These are phyloP conservation scores for Lithocarpus polystachyus DNA, from an alignment of 306 rosid species.

Conservation along the genomic window DNA sequence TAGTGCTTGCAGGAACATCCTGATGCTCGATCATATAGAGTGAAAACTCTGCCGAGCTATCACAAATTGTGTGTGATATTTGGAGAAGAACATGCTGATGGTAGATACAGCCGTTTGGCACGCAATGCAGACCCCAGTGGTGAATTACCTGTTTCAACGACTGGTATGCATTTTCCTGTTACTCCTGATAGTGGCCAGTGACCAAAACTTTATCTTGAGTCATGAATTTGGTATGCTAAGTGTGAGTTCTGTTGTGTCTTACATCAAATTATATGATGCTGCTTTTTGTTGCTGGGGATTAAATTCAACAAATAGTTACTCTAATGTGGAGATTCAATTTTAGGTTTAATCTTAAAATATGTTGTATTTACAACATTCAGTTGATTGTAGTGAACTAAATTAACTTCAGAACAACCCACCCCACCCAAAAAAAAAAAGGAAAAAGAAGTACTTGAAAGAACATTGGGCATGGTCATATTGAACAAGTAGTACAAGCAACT, in stretches of 20 bases:
- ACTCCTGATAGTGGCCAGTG: background rate
- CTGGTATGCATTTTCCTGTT: constrained; percentile 31
- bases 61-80: constrained; percentile 56
- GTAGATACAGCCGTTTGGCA: constrained; percentile 57
- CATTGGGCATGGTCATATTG: background rate
- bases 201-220: background rate
- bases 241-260: constrained; percentile 6
- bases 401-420: background rate
- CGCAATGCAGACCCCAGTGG: constrained; percentile 31
- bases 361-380: background rate
- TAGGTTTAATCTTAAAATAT: background rate
- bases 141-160: constrained; percentile 36
- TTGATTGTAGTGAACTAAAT: background rate
- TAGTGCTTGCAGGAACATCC: constrained; percentile 58
- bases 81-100: constrained; percentile 51
- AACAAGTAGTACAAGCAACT: background rate
- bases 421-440: too few species aligned
- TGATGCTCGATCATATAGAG: constrained; percentile 70
- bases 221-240: background rate
- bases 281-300: background rate
- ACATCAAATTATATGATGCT: background rate
- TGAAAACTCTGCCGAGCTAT: constrained; percentile 71
- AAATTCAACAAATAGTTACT: background rate
- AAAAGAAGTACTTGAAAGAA: background rate
- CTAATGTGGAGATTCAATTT: background rate